These are phyloP conservation scores for Cupressus sempervirens DNA, from an alignment of 75 land plant species.

Conservation along the genomic window DNA sequence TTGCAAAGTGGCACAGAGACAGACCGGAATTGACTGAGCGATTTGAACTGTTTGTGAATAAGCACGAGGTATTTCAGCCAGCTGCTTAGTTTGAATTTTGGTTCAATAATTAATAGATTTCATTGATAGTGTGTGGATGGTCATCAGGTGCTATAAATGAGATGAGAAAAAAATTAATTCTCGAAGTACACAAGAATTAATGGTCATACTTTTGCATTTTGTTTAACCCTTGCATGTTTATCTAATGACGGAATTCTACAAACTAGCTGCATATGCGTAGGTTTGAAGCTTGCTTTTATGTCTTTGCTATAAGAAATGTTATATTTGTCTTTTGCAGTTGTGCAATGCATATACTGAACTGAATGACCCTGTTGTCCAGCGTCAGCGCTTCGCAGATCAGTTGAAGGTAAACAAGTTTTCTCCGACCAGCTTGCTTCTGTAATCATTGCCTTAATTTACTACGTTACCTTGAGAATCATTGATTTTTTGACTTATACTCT, in stretches of 20 bases:
- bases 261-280: not conserved
- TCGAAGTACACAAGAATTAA: not conserved
- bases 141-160: not conserved
- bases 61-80: constrained; percentile 65
- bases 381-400: constrained; percentile 84
- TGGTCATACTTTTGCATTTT: not conserved
- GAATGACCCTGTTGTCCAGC: constrained; percentile 95
- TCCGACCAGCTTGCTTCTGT: not conserved
- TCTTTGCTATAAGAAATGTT: constrained; percentile 1
- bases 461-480: not conserved
- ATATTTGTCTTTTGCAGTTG: constrained; percentile 37
- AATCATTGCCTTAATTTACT: not conserved
- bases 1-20: constrained; percentile 90
- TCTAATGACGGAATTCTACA: too few species aligned
- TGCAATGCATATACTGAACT: constrained; percentile 97
- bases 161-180: not conserved
- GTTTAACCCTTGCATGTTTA: not conserved
- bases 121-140: not conserved
- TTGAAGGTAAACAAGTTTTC: constrained; percentile 57
- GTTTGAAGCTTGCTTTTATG: not conserved
- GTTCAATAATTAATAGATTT: not conserved
- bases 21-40: constrained; percentile 83
- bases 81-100: not conserved
- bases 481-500: not conserved
- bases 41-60: constrained; percentile 91